These are phyloP conservation scores for Paramyrothecium roridum DNA, from an alignment of 2,329 filamentous ascomycete genomes.

Conservation along the genomic window DNA sequence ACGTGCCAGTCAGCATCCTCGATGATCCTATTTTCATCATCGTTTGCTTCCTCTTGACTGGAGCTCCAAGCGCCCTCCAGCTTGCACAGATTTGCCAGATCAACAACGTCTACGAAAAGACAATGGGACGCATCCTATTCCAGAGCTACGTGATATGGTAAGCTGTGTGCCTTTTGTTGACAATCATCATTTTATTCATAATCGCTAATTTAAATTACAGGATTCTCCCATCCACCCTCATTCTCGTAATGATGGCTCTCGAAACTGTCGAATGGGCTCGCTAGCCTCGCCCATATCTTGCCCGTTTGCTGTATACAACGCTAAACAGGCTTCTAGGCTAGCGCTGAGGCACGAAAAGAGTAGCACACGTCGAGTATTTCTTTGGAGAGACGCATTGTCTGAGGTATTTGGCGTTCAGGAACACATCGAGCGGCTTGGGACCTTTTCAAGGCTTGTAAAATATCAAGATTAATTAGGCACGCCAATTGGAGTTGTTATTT, in stretches of 20 bases:
- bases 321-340: too few relatives aligned
- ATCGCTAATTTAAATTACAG: slow-evolving; percentile 39
- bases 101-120: slow-evolving; percentile 91
- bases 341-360: too few relatives aligned
- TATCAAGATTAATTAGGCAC: too few relatives aligned
- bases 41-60: slow-evolving; percentile 93
- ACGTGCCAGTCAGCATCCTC: slow-evolving; percentile 85
- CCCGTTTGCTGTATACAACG: neutral
- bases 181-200: neutral
- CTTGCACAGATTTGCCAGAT: slow-evolving; percentile 98
- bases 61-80: slow-evolving; percentile 89
- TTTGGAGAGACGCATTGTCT: too few relatives aligned
- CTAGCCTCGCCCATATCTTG: slow-evolving; percentile 11
- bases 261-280: slow-evolving; percentile 88
- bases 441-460: too few relatives aligned
- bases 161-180: slow-evolving; percentile 28
- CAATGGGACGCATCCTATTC: slow-evolving; percentile 90
- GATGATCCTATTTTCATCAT: slow-evolving; percentile 98
- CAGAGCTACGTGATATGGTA: slow-evolving; percentile 87
- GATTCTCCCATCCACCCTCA: slow-evolving; percentile 89
- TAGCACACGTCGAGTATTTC: too few relatives aligned
- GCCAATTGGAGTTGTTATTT: too few relatives aligned
- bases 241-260: slow-evolving; percentile 86
- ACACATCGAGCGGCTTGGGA: too few relatives aligned
- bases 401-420: too few relatives aligned